Evolutionary conservation across 2,329 filamentous ascomycete species (phyloP), one percentile per base, ranked within the genome.

Genomic region (Stemphylium vesicarium): DNA sequence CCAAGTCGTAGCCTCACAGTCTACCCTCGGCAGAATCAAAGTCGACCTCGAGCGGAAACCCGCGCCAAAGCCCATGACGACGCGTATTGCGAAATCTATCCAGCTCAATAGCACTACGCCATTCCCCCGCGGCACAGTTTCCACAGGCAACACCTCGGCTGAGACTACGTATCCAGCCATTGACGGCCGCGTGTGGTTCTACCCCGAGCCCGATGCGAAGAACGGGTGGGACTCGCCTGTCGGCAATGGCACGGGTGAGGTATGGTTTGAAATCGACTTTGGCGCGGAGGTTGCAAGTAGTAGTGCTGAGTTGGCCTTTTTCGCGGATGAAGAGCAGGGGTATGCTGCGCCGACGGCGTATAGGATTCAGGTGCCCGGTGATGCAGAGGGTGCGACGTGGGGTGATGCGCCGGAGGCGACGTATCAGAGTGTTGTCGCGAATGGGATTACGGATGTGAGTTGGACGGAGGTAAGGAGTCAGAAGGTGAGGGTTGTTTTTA

Each of bases 181-280:
- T 37, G 76, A 78, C 45, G 76, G 76, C 3, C 67, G 76, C 6
- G 65, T 78, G 13, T 77, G 71, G 71, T 78, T 78, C 63, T 78
- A 73, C 56, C 67, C 62, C 1, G 54, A 68, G 40, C 50, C 69
- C 1, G 74, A 78, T 22, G 63, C 77, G 0, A 66, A 73, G 1
- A 77, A 78, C 48, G 76, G 76, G 4, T 78, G 75, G 72, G 65
- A 73, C 46, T 72, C 70, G 1, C 65, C 75, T 1, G 48, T 60
- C 4, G 69, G 68, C 0, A 63, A 63, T 15, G 70, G 67, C 5
- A 62, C 65, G 0, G 59, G 26, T 11, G 26, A 71, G 11, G 50
- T 77, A 12, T 77, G 75, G 75, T 77, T 69, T 50, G 57, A 68
- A 9, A 72, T 78, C 35, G 71, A 76, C 42, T 77, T 78, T 51